Evolutionary conservation across 208 protist genomes (phyloP).

Genomic region (Trypanosomatidae sp.): DNA sequence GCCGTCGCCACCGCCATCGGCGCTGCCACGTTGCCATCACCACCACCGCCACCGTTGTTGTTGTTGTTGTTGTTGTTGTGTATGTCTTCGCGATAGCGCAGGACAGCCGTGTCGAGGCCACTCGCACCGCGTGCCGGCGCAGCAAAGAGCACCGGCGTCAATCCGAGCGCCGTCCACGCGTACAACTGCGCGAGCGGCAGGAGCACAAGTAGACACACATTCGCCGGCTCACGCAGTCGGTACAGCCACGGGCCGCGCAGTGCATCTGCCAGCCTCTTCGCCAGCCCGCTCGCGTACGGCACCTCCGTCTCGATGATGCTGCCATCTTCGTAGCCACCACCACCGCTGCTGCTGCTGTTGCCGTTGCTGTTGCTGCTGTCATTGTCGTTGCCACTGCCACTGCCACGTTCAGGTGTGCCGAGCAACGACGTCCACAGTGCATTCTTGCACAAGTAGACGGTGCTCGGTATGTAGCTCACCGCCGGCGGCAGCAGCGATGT

Average conservation of each 20-base stretch:
- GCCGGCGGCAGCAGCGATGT: slow-evolving; percentile 31
- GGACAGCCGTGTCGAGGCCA: background rate
- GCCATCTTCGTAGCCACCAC: background rate
- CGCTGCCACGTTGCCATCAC: too few relatives aligned
- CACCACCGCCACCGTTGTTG: too few relatives aligned
- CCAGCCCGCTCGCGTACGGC: slow-evolving; percentile 11
- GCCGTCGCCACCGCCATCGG: too few relatives aligned
- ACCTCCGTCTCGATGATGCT: slow-evolving; percentile 2
- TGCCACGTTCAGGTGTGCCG: slow-evolving; percentile 29
- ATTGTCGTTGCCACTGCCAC: slow-evolving; percentile 6
- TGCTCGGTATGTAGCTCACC: slow-evolving; percentile 23
- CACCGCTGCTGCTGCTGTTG: slow-evolving; percentile 7
- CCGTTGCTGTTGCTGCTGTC: too few relatives aligned
- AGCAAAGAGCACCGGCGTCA: slow-evolving; percentile 16
- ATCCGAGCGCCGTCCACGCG: slow-evolving; percentile 32
- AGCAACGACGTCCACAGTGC: slow-evolving; percentile 22
- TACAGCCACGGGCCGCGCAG: slow-evolving; percentile 42
- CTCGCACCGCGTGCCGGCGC: background rate
- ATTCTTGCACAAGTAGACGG: slow-evolving; percentile 56
- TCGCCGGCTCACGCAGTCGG: slow-evolving; percentile 38
- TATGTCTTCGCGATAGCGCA: too few relatives aligned
- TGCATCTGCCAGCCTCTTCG: slow-evolving; percentile 25
- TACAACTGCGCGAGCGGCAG: slow-evolving; percentile 31
- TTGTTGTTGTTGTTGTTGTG: slow-evolving; percentile 1
- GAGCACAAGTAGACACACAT: slow-evolving; percentile 18